These are phyloP conservation scores for Xanthoconium stramineum DNA, from an alignment of 768 basidiomycete species.

Conservation along the genomic window DNA sequence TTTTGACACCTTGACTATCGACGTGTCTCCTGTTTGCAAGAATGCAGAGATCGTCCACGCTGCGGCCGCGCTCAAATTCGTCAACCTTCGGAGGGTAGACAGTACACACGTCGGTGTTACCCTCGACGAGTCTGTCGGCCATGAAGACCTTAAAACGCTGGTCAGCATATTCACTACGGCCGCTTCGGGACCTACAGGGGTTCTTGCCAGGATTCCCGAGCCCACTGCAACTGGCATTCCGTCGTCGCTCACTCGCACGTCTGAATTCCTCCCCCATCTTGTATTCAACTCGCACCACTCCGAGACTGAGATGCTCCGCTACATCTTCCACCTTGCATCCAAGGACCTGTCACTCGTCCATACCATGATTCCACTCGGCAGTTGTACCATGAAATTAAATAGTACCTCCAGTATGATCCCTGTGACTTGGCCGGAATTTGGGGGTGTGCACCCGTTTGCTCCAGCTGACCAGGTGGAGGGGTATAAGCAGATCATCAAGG, in stretches of 20 bases:
- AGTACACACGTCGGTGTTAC: slow-evolving; percentile 78
- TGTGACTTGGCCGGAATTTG: slow-evolving; percentile 91
- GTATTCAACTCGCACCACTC: slow-evolving; percentile 98
- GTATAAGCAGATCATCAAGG: slow-evolving; percentile 79
- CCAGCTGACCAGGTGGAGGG: slow-evolving; percentile 88
- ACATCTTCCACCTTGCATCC: slow-evolving; percentile 88
- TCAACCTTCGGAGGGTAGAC: slow-evolving; percentile 84
- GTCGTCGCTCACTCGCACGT: slow-evolving; percentile 53
- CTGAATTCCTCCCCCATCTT: slow-evolving; percentile 75
- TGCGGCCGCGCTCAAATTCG: slow-evolving; percentile 56
- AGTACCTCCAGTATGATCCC: slow-evolving; percentile 98
- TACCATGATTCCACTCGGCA: slow-evolving; percentile 93
- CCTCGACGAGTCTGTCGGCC: slow-evolving; percentile 85
- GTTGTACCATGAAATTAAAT: slow-evolving; percentile 98
- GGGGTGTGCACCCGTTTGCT: slow-evolving; percentile 87
- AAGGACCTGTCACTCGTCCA: slow-evolving; percentile 96
- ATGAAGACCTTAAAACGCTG: slow-evolving; percentile 70
- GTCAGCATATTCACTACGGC: slow-evolving; percentile 79
- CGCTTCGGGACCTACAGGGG: slow-evolving; percentile 46
- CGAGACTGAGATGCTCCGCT: slow-evolving; percentile 98
- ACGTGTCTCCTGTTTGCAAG: slow-evolving; percentile 58
- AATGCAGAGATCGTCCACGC: slow-evolving; percentile 65
- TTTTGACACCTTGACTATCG: slow-evolving; percentile 89
- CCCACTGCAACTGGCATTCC: slow-evolving; percentile 47
- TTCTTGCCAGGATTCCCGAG: slow-evolving; percentile 46